Evolutionary conservation across 2,329 filamentous ascomycete genomes (phyloP), one percentile per base, ranked within the genome.

Genomic region (Trichoderma koningii): DNA sequence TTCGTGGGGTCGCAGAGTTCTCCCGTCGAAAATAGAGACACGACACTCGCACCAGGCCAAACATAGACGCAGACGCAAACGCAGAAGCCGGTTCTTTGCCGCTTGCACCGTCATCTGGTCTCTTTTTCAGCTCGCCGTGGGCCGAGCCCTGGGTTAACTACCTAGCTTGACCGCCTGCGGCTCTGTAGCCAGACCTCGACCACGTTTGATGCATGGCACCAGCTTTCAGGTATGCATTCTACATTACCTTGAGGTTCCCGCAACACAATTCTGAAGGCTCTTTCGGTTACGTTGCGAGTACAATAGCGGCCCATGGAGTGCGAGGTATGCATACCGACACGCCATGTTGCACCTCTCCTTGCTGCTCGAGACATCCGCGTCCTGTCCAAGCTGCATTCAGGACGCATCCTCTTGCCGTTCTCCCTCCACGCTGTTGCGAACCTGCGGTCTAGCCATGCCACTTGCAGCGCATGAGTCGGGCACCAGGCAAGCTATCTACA

Each of bases 111-210:
- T 59, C 48, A 34, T 55, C 63, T 50, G 23, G 44, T 51, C 59
- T 53, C 30, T 19, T 51, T 66, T 66, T 66, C 64, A 66, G 64
- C 64, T 66, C 21, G 42, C 50, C 7, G 50, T 53, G 56, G 41
- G 45, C 50, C 51, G 41, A 52, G 45, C 64, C 57, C 64, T 34
- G 55, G 63, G 21, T 3, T 23, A 23, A 23, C 41, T 30, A 23
- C 2, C 41, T 30, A 17, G 14, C 48, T 28, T n/a, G 45, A 50
- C 56, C 56, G 56, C 56, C 56, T 60, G 56, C 45, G 56, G 56
- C 55, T 59, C 55, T 60, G 56, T 45, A 34, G 42, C 19, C 19
- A 15, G 34, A 34, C 45, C 34, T 42, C 14, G 45, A 21, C 42
- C 42, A n/a, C 1, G 42, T 23, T 41, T 55, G 51, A 38, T 14